Conservation (phyloP, 2,329 filamentous ascomycete species). For the Aspergillus uvarum region DNA sequence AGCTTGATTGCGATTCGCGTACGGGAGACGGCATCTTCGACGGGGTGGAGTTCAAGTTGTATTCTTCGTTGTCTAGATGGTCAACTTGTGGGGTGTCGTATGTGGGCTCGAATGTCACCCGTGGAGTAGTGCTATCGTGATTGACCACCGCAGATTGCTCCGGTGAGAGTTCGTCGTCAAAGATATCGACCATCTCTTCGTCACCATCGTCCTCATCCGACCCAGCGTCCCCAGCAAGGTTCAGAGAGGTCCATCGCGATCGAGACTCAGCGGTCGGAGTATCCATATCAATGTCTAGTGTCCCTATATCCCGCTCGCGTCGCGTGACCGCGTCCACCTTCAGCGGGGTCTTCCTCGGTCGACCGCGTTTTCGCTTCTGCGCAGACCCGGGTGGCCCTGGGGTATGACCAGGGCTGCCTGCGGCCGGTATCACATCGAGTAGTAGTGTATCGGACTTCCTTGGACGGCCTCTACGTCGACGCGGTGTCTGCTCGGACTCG, state of each 20-base stretch:
- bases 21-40: conserved; percentile 37
- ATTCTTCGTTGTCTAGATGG: conserved; percentile 26
- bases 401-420: conserved; percentile 33
- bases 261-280: conserved; percentile 12
- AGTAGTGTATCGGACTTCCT: conserved; percentile 40
- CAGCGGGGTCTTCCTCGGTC: conserved; percentile 38
- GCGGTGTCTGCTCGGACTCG: conserved; percentile 39
- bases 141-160: conserved; percentile 12
- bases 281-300: conserved; percentile 2
- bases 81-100: conserved; percentile 33
- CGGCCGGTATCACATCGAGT: conserved; percentile 36
- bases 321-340: conserved; percentile 19
- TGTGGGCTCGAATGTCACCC: conserved; percentile 23
- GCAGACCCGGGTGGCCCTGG: conserved; percentile 29
- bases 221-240: conserved; percentile 30
- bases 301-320: conserved; percentile 19
- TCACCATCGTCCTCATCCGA: conserved; percentile 26
- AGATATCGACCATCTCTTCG: conserved; percentile 17
- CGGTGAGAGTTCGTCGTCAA: conserved; percentile 16
- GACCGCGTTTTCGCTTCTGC: conserved; percentile 38
- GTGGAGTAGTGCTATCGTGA: conserved; percentile 16
- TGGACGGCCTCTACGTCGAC: conserved; percentile 43
- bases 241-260: conserved; percentile 27
- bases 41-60: conserved; percentile 34
- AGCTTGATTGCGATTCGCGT: conserved; percentile 26